phyloP scores from a whole-genome alignment of 768 basidiomycete species.

The Lentinula edodes region DNA sequence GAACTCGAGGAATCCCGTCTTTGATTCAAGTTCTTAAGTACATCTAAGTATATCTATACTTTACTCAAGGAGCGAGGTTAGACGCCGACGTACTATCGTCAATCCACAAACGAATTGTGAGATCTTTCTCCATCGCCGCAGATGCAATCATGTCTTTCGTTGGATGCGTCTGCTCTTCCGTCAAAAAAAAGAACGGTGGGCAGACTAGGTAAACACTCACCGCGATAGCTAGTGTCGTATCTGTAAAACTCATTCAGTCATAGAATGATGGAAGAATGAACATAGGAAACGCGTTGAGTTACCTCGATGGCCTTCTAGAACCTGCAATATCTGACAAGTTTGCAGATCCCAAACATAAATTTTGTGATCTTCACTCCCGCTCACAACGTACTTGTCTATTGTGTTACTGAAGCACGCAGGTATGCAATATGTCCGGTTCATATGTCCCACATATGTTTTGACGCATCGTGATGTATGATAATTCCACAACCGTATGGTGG shows the following conservation, averaged over 20 bases:
- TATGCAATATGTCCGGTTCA: conserved; percentile 81
- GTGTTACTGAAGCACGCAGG: conserved; percentile 60
- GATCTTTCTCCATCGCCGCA: conserved; percentile 85
- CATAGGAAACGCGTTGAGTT: neutral
- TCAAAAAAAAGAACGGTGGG: neutral
- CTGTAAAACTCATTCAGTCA: conserved; percentile 19
- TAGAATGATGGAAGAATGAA: neutral
- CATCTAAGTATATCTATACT: no score
- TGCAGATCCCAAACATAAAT: conserved; percentile 90
- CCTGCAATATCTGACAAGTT: conserved; percentile 67
- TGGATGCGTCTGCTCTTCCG: conserved; percentile 62
- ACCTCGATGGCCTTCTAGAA: conserved; percentile 81
- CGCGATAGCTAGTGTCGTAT: conserved; percentile 74
- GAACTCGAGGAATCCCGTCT: no score
- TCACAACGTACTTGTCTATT: conserved; percentile 65
- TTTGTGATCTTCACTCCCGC: conserved; percentile 88
- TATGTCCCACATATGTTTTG: conserved; percentile 88
- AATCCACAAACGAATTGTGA: conserved; percentile 79
- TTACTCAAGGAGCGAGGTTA: no score
- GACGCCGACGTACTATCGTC: conserved; percentile 26
- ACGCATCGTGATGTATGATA: conserved; percentile 86
- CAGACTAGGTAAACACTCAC: conserved; percentile 31
- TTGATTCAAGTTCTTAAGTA: no score
- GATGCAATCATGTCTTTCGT: conserved; percentile 72
- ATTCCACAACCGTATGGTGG: conserved; percentile 92